phyloP scores from a whole-genome alignment of 768 basidiomycete genomes.

The Pisolithus sp. region DNA sequence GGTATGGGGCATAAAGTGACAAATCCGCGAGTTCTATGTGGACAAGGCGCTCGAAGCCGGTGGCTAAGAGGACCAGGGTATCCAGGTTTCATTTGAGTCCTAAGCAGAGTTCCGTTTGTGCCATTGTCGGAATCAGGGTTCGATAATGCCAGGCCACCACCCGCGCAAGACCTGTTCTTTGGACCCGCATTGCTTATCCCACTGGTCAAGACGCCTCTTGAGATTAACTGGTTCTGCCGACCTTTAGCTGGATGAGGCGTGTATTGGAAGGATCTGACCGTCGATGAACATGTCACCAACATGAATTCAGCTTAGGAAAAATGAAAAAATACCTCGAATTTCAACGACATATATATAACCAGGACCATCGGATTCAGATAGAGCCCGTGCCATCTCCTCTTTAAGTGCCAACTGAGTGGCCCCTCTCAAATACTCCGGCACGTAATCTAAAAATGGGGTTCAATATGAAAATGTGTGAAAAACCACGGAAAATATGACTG shows the following conservation, averaged over 20 bases:
- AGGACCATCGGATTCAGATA: constrained; percentile 49
- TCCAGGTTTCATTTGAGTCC: constrained; percentile 58
- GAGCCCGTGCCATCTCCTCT: constrained; percentile 47
- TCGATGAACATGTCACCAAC: background rate
- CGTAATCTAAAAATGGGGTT: constrained; percentile 46
- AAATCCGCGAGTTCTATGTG: constrained; percentile 78
- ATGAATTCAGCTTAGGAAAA: background rate
- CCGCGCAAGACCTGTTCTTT: constrained; percentile 70
- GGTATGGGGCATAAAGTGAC: constrained; percentile 49
- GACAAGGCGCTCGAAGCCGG: constrained; percentile 68
- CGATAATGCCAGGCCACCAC: constrained; percentile 59
- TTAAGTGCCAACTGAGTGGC: constrained; percentile 56
- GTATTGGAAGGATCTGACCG: constrained; percentile 26
- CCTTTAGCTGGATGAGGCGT: constrained; percentile 59
- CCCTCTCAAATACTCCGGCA: constrained; percentile 55
- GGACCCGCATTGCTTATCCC: constrained; percentile 76
- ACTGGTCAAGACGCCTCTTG: constrained; percentile 66
- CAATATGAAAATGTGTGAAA: constrained; percentile 1
- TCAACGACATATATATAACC: constrained; percentile 75
- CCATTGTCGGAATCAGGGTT: constrained; percentile 30
- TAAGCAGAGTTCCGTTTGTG: constrained; percentile 44
- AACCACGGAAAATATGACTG: background rate
- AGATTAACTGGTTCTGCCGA: constrained; percentile 74
- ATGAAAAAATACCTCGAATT: constrained; percentile 53
- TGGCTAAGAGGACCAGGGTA: constrained; percentile 61